phyloP scores from a whole-genome alignment of 108 stramenopile species.

The Nitzschia sp. region DNA sequence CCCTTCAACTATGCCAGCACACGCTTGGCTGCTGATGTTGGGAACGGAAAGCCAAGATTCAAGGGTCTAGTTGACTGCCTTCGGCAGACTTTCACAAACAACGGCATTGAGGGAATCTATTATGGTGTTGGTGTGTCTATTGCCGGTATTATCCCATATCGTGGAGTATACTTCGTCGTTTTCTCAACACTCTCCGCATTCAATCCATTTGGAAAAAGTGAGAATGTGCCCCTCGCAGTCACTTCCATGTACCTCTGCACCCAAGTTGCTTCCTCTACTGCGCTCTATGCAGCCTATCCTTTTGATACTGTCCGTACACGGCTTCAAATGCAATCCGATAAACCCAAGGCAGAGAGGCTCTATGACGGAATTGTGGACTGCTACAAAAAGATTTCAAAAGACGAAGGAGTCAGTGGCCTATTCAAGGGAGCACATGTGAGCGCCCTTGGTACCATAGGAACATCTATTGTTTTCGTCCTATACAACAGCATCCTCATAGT shows the following conservation, averaged over 20 bases:
- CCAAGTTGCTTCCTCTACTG: constrained; percentile 88
- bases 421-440: constrained; percentile 99
- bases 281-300: constrained; percentile 97
- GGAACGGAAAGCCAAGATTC: constrained; percentile 92
- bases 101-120: constrained; percentile 92
- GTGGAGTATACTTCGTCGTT: constrained; percentile 98
- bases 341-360: constrained; percentile 90
- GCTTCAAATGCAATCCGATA: constrained; percentile 98
- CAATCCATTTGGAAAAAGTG: constrained; percentile 96
- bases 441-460: constrained; percentile 96
- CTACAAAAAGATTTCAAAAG: constrained; percentile 89
- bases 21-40: constrained; percentile 97
- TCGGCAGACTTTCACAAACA: constrained; percentile 79
- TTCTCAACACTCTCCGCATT: constrained; percentile 95
- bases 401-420: constrained; percentile 91
- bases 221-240: constrained; percentile 78
- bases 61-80: constrained; percentile 97
- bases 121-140: constrained; percentile 97
- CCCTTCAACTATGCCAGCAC: constrained; percentile 99
- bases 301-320: constrained; percentile 99
- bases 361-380: constrained; percentile 97
- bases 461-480: constrained; percentile 94
- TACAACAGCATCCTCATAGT: constrained; percentile 95
- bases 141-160: constrained; percentile 97
- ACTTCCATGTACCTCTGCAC: constrained; percentile 94